Conservation (phyloP, 208 protist genomes). For the Leishmania turanica region DNA sequence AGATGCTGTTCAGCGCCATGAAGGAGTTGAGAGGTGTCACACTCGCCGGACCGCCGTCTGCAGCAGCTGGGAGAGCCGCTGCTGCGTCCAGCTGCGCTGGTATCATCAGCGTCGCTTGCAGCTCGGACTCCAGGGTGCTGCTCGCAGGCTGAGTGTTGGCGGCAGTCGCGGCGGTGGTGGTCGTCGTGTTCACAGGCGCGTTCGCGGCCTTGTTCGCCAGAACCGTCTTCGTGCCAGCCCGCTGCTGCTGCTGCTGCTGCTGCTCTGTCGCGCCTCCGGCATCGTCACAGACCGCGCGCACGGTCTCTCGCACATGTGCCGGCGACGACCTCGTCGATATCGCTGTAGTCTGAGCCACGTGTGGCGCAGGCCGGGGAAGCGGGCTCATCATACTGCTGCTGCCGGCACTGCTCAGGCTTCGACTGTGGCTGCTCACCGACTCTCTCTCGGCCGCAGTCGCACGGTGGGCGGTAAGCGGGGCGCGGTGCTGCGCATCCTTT, state of each 20-base stretch:
- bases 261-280: not conserved
- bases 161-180: not conserved
- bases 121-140: not conserved
- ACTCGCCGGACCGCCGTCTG: not conserved
- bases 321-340: not conserved
- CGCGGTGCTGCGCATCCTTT: not conserved
- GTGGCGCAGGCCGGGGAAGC: conserved; percentile 28
- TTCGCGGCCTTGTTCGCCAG: not conserved
- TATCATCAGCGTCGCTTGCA: not conserved
- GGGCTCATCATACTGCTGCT: conserved; percentile 37
- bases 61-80: not conserved
- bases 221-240: too few species aligned
- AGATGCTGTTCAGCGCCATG: not conserved
- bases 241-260: not conserved
- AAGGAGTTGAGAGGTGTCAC: conserved; percentile 10
- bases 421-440: not conserved
- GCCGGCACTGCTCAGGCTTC: not conserved
- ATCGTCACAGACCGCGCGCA: not conserved
- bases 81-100: not conserved
- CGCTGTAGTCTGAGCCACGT: not conserved
- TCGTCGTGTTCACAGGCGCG: not conserved
- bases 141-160: not conserved
- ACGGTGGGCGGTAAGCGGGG: not conserved
- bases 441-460: not conserved
- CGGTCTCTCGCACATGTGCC: conserved; percentile 12